Evolutionary conservation across 192 early-diverging fungal genomes (phyloP), one percentile per base, ranked within the genome.

Genomic region (Podila epicladia): DNA sequence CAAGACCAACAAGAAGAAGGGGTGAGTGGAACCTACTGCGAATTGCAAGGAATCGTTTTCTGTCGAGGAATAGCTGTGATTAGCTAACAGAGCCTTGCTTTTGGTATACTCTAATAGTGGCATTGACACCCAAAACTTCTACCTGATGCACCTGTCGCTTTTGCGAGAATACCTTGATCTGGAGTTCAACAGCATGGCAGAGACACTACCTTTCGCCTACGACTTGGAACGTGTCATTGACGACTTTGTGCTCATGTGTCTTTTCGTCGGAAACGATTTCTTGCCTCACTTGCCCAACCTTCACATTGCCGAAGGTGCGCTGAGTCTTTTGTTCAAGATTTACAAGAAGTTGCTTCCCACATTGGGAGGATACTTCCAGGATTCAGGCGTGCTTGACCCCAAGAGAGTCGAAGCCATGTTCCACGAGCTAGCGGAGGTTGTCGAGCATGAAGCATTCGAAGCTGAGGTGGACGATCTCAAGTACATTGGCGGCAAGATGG

Each of bases 231-330:
- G 96, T 28, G 93, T 97, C 24, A 94, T 98, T 59, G 98, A 99
- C 82, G 98, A 99, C 73, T 99, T 95, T 80, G 91, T 98, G 3
- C 87, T 99, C 29, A 87, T 98, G 73, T 92, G 91, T 60, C 92
- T 98, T 84, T 96, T 99, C 86, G 96, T 99, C 20, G 98, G 98
- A 59, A 99, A 99, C 82, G 98, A 99, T 83, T 79, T 79, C 83
- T 76, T 99, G 69, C 98, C 98, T 53, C 95, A 95, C 82, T 77
- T 99, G 48, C 97, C 97, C 45, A 94, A 93, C 67, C 86, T 99
- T 38, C 95, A 98, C 65, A 99, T 99, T 73, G 92, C 92, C 31
- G 94, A 97, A 83, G 96, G 96, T 61, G 97, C 96, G 0, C 73
- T 94, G 32, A 88, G 87, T 64, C 84, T 93, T 9, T 84, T 92